Evolutionary conservation across 1,284 basidiomycete species (phyloP).

Genomic region (Porogramme epimiltina): DNA sequence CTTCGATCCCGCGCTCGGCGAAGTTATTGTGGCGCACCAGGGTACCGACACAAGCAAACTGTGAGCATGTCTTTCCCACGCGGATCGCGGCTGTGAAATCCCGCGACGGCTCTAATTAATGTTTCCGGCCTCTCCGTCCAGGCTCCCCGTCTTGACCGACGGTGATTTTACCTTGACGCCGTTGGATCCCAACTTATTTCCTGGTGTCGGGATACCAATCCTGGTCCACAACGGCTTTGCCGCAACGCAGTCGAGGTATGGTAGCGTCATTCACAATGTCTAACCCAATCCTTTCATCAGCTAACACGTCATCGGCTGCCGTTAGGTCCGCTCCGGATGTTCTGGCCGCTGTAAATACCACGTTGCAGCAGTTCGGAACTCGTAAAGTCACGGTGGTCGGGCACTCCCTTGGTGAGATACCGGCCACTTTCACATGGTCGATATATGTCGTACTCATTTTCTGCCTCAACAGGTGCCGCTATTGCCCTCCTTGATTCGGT

Average conservation of each 20-base stretch:
- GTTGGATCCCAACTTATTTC: constrained; percentile 48
- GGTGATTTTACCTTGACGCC: constrained; percentile 26
- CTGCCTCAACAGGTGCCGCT: constrained; percentile 38
- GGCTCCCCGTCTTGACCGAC: constrained; percentile 37
- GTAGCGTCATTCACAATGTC: not conserved
- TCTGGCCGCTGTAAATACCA: constrained; percentile 36
- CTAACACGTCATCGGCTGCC: not conserved
- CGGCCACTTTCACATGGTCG: not conserved
- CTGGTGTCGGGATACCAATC: constrained; percentile 48
- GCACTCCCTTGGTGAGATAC: constrained; percentile 39
- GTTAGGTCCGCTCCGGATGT: constrained; percentile 37
- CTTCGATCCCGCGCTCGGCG: constrained; percentile 42
- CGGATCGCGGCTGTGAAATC: not conserved
- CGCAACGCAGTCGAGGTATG: constrained; percentile 50
- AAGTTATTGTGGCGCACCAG: constrained; percentile 54
- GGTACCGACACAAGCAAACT: constrained; percentile 38
- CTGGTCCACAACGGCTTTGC: constrained; percentile 61
- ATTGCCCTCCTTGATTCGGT: constrained; percentile 48
- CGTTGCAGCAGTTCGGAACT: constrained; percentile 29
- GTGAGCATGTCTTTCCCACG: not conserved
- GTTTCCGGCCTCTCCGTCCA: constrained; percentile 9
- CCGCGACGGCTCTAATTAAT: not conserved
- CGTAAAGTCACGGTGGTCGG: constrained; percentile 38
- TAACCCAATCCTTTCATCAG: not conserved
- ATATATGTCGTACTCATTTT: not conserved